Conservation (phyloP, 495 filamentous ascomycete species). For the Penicillium antarcticum region DNA sequence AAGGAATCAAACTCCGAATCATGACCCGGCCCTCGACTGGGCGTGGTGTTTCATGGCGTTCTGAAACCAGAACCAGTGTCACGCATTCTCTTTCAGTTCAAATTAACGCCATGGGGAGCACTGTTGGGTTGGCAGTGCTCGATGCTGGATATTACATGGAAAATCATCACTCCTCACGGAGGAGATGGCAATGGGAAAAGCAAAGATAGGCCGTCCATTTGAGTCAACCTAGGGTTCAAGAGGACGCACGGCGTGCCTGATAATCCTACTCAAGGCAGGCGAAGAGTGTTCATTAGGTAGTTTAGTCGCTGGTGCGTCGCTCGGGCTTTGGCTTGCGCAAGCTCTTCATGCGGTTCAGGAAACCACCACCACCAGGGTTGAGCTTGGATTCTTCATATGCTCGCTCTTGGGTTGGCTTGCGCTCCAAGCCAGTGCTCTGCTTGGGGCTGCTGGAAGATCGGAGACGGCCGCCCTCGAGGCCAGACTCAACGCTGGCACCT, state of each 20-base stretch:
- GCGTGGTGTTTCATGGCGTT: background rate
- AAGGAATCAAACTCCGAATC: constrained; percentile 13
- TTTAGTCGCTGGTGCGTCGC: constrained; percentile 36
- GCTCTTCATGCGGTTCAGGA: constrained; percentile 85
- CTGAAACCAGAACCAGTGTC: background rate
- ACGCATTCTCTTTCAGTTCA: constrained; percentile 1
- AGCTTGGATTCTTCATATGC: constrained; percentile 38
- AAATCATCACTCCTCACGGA: constrained; percentile 21
- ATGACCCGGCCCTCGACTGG: background rate
- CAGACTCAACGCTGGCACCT: constrained; percentile 52
- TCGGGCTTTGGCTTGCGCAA: constrained; percentile 60
- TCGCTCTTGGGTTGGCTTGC: constrained; percentile 67
- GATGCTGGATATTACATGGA: constrained; percentile 30
- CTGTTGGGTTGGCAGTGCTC: constrained; percentile 13
- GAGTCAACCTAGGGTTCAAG: background rate
- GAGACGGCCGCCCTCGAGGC: constrained; percentile 39
- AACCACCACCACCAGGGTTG: constrained; percentile 55
- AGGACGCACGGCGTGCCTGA: background rate
- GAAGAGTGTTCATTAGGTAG: background rate
- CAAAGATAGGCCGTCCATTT: background rate
- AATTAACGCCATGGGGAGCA: constrained; percentile 23
- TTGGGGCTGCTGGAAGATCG: constrained; percentile 64
- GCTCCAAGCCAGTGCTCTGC: constrained; percentile 54
- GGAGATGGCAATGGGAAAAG: constrained; percentile 2
- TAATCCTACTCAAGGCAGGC: background rate